phyloP scores from a whole-genome alignment of 1,284 basidiomycete genomes.

The Tranzscheliella williamsii region DNA sequence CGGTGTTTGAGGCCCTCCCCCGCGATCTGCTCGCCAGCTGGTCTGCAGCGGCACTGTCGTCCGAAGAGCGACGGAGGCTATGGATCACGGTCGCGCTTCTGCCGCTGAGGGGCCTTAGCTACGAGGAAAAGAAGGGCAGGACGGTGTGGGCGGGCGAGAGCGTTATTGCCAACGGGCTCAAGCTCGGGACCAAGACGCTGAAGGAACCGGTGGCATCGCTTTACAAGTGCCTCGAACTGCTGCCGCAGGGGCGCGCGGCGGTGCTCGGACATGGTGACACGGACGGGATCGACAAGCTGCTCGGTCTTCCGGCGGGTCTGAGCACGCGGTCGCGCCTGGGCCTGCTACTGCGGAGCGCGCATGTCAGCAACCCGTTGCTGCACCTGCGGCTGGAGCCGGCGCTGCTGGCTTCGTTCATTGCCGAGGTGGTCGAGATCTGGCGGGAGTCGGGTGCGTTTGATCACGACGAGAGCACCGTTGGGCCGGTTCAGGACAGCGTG shows the following conservation, averaged over 20 bases:
- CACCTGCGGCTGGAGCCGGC: conserved; percentile 24
- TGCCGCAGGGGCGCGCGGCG: conserved; percentile 15
- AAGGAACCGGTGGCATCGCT: conserved; percentile 44
- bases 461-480: conserved; percentile 9
- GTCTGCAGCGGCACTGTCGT: conserved; percentile 11
- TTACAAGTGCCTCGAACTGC: conserved; percentile 17
- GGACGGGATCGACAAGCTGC: conserved; percentile 9
- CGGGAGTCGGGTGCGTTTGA: background rate
- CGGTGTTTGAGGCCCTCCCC: conserved; percentile 19
- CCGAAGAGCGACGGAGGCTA: conserved; percentile 32
- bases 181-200: conserved; percentile 48
- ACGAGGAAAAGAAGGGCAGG: conserved; percentile 50
- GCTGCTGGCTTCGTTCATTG: conserved; percentile 39
- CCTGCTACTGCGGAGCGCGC: conserved; percentile 32
- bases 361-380: conserved; percentile 20
- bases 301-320: conserved; percentile 15
- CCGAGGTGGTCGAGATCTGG: conserved; percentile 19
- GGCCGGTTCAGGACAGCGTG: conserved; percentile 2
- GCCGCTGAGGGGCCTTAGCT: conserved; percentile 28
- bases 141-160: conserved; percentile 44
- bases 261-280: conserved; percentile 3
- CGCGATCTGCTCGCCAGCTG: conserved; percentile 17
- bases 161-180: conserved; percentile 51
- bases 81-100: conserved; percentile 43
- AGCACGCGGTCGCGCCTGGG: conserved; percentile 27